phyloP scores from a whole-genome alignment of 352 stramenopile species.

The Globisporangium takayamanum region DNA sequence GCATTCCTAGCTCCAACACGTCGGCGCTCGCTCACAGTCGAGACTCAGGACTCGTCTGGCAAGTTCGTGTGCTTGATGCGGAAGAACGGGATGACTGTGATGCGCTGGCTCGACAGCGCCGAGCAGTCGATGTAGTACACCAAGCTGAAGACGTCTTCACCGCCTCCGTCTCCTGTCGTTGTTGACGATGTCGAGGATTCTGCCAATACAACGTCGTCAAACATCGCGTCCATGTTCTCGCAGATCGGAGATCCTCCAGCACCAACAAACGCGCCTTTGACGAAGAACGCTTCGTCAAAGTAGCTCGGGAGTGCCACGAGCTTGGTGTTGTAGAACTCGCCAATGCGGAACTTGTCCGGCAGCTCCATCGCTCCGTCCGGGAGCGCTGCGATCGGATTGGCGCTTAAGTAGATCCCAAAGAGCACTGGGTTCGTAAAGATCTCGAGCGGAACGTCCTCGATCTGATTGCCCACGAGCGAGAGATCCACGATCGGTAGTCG shows the following conservation, averaged over 20 bases:
- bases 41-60: background rate
- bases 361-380: constrained; percentile 5
- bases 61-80: constrained; percentile 6
- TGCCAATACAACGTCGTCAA: background rate
- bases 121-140: background rate
- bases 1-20: background rate
- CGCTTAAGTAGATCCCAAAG: constrained; percentile 10
- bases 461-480: constrained; percentile 18
- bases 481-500: constrained; percentile 4
- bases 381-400: constrained; percentile 17
- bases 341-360: background rate
- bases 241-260: constrained; percentile 4
- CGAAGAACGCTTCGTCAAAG: constrained; percentile 12
- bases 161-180: background rate
- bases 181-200: background rate
- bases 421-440: constrained; percentile 4
- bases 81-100: constrained; percentile 7
- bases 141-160: background rate
- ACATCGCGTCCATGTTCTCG: background rate
- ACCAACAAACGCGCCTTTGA: background rate
- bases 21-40: background rate
- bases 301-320: constrained; percentile 5
- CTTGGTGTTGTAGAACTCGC: constrained; percentile 5
- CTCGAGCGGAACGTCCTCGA: constrained; percentile 5
- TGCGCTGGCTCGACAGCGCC: background rate